Evolutionary conservation across 768 basidiomycete genomes (phyloP).

Genomic region (Multifurca ochricompacta): DNA sequence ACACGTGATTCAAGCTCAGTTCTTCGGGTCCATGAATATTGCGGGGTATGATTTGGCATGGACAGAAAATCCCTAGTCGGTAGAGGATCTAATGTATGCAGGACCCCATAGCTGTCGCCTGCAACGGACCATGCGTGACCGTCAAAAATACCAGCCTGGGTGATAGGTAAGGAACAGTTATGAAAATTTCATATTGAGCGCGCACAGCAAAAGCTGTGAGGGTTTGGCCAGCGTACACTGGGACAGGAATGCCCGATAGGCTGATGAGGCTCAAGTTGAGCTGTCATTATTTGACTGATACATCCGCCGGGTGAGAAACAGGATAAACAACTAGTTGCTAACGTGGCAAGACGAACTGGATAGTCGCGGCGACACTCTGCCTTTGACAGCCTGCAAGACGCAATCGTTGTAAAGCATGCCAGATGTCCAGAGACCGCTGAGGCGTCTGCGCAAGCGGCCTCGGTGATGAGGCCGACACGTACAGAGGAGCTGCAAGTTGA

Average conservation of each 20-base stretch:
- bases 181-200: not conserved
- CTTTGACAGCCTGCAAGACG: conserved; percentile 8
- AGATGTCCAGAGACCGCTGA: not conserved
- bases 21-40: conserved; percentile 13
- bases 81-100: conserved; percentile 7
- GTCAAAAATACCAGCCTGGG: conserved; percentile 5
- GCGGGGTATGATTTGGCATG: not conserved
- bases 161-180: not conserved
- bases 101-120: conserved; percentile 13
- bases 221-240: not conserved
- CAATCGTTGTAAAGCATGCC: conserved; percentile 7
- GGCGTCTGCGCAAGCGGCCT: not conserved
- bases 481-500: not conserved
- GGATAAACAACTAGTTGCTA: not conserved
- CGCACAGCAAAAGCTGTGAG: conserved; percentile 16
- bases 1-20: conserved; percentile 5
- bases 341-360: conserved; percentile 9
- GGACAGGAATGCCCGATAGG: conserved; percentile 10
- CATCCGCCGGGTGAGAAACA: not conserved
- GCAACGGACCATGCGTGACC: conserved; percentile 7
- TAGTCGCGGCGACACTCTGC: conserved; percentile 6
- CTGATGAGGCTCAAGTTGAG: conserved; percentile 7
- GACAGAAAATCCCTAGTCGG: not conserved
- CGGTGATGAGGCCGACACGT: not conserved
- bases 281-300: conserved; percentile 9